Evolutionary conservation across 805 yeast species (phyloP).

Genomic region (Nematodospora valgi): DNA sequence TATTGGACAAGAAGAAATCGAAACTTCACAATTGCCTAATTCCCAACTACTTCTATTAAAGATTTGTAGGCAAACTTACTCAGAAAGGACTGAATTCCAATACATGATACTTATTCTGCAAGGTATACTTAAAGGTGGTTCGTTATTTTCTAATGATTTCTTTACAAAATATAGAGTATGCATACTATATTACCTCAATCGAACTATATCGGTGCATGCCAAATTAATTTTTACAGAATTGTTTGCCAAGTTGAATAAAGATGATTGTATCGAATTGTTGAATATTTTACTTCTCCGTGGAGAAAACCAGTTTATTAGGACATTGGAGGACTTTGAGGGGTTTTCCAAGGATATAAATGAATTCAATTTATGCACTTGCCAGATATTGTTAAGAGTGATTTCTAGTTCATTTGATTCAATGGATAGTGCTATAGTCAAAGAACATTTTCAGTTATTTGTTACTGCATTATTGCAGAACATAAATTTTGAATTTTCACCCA

Average conservation of each 20-base stretch:
- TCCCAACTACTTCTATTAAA: constrained; percentile 6
- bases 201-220: constrained; percentile 15
- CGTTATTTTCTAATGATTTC: not conserved
- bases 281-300: constrained; percentile 15
- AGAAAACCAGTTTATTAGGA: constrained; percentile 1
- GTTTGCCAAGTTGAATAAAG: constrained; percentile 12
- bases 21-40: constrained; percentile 1
- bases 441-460: constrained; percentile 13
- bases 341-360: constrained; percentile 22
- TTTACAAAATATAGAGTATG: not conserved
- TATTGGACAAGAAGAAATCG: not conserved
- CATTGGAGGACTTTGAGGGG: constrained; percentile 15
- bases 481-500: constrained; percentile 23
- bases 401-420: constrained; percentile 11
- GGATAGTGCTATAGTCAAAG: constrained; percentile 12
- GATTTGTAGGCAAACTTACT: constrained; percentile 4
- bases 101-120: constrained; percentile 4
- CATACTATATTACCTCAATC: constrained; percentile 12
- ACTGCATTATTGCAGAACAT: constrained; percentile 16
- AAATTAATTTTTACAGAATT: constrained; percentile 21
- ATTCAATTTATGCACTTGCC: constrained; percentile 33
- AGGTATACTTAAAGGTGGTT: constrained; percentile 2
- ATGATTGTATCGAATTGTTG: constrained; percentile 17
- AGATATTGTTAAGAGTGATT: constrained; percentile 23
- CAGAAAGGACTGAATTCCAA: constrained; percentile 1